These are phyloP conservation scores for Saccharomyces uvarum DNA, from an alignment of 1,139 yeast genomes.

Conservation along the genomic window DNA sequence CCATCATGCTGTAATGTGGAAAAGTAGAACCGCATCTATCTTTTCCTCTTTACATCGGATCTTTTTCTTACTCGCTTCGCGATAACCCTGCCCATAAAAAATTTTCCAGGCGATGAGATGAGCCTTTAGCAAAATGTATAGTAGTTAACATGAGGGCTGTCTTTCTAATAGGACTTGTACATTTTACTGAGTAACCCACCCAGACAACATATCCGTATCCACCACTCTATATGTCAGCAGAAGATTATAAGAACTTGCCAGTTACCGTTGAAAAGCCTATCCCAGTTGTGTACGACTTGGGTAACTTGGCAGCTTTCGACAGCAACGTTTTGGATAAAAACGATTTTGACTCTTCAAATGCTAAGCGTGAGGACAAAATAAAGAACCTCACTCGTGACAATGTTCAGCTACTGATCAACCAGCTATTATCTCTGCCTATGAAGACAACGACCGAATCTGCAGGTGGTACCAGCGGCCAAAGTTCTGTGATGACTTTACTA, in stretches of 20 bases:
- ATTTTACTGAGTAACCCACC: neutral
- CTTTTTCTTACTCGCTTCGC: neutral
- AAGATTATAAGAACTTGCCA: constrained; percentile 36
- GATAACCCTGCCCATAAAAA: neutral
- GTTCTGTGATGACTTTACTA: constrained; percentile 73
- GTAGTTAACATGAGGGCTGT: neutral
- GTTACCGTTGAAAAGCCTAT: constrained; percentile 84
- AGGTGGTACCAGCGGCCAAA: constrained; percentile 48
- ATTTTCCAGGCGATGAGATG: neutral
- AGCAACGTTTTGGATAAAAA: constrained; percentile 68
- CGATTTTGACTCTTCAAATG: constrained; percentile 43
- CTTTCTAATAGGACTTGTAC: neutral
- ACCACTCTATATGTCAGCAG: constrained; percentile 4
- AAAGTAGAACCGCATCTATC: neutral
- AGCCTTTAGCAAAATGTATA: neutral
- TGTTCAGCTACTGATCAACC: constrained; percentile 83
- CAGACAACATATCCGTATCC: neutral
- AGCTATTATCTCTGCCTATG: constrained; percentile 79
- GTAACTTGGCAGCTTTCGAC: constrained; percentile 81
- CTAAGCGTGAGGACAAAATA: constrained; percentile 57
- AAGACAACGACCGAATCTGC: constrained; percentile 74
- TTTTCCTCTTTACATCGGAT: neutral
- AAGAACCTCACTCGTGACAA: constrained; percentile 78
- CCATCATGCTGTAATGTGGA: neutral
- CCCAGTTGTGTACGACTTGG: constrained; percentile 79